A percentile compares a stretch with the other conserved stretches of the same genome.
phyloP scores from a whole-genome alignment of 805 yeast species.

The Yarrowia sp. region DNA sequence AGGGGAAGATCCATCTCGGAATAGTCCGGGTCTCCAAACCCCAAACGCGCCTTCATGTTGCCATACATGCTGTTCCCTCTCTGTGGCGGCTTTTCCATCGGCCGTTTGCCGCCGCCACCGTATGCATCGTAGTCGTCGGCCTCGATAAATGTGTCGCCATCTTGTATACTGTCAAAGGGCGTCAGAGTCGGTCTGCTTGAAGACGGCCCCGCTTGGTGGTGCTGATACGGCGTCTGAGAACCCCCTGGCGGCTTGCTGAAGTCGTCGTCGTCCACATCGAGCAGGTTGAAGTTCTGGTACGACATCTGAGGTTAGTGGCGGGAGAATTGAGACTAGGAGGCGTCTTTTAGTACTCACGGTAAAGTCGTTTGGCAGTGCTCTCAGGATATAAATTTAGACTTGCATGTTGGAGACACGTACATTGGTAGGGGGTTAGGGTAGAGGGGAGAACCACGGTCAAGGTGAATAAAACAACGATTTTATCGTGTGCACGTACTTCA shows the following conservation, averaged over 20 bases:
- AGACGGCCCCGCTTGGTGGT: constrained; percentile 1
- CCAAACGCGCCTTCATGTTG: constrained; percentile 45
- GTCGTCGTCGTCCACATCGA: constrained; percentile 36
- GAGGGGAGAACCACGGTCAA: too few species aligned
- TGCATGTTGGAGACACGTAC: constrained; percentile 36
- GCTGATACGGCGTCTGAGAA: neutral
- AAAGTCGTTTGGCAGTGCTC: constrained; percentile 10
- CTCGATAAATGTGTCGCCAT: constrained; percentile 36
- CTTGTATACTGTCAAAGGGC: constrained; percentile 31
- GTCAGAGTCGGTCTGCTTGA: constrained; percentile 26
- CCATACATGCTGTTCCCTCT: constrained; percentile 44
- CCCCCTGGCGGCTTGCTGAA: neutral
- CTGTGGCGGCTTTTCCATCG: constrained; percentile 39
- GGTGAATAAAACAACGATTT: too few species aligned
- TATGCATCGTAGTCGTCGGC: constrained; percentile 37
- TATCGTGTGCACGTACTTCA: too few species aligned
- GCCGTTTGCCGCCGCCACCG: constrained; percentile 9
- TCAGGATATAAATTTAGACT: constrained; percentile 29
- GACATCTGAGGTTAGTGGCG: constrained; percentile 11
- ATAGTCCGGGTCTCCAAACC: constrained; percentile 44
- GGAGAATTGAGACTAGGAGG: neutral
- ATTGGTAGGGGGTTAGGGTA: constrained; percentile 17
- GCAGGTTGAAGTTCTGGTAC: constrained; percentile 37
- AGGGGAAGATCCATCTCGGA: constrained; percentile 48
- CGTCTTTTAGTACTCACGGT: neutral